These are phyloP conservation scores for Leccinellum albellum DNA, from an alignment of 768 basidiomycete species.

Conservation along the genomic window DNA sequence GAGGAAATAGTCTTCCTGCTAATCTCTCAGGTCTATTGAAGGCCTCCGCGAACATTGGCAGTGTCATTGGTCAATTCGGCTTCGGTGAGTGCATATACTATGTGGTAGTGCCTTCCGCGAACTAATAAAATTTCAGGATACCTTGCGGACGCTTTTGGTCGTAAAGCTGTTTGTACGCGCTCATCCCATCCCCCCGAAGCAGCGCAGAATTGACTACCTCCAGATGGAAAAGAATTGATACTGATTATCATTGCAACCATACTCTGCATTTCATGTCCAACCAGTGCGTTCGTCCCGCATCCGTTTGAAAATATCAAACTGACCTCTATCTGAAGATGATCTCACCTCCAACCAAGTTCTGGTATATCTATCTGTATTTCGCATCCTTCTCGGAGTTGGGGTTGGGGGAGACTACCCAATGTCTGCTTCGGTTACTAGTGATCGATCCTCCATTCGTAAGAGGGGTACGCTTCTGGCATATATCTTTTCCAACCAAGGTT, in stretches of 20 bases:
- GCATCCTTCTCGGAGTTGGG: conserved; percentile 73
- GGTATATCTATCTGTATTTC: conserved; percentile 63
- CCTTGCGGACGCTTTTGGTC: conserved; percentile 61
- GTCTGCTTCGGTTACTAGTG: conserved; percentile 65
- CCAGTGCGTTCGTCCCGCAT: conserved; percentile 33
- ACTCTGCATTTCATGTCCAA: conserved; percentile 61
- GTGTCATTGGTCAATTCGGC: conserved; percentile 63
- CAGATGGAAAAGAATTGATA: conserved; percentile 77
- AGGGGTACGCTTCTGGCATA: conserved; percentile 74
- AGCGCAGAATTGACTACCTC: conserved; percentile 1
- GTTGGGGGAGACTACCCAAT: conserved; percentile 81
- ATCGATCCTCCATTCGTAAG: conserved; percentile 60
- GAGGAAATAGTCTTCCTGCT: conserved; percentile 45
- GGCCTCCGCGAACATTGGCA: conserved; percentile 67
- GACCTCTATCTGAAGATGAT: conserved; percentile 30
- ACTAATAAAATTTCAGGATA: conserved; percentile 40
- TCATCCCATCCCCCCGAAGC: neutral
- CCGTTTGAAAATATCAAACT: neutral
- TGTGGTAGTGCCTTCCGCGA: neutral
- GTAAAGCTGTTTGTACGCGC: conserved; percentile 59
- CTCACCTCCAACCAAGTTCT: conserved; percentile 50
- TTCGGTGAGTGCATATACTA: conserved; percentile 43
- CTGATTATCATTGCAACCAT: conserved; percentile 78
- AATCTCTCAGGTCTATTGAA: conserved; percentile 62
- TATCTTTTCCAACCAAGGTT: conserved; percentile 75